Conservation (phyloP, 2,329 filamentous ascomycete genomes). For the Hypoxylon sp. region DNA sequence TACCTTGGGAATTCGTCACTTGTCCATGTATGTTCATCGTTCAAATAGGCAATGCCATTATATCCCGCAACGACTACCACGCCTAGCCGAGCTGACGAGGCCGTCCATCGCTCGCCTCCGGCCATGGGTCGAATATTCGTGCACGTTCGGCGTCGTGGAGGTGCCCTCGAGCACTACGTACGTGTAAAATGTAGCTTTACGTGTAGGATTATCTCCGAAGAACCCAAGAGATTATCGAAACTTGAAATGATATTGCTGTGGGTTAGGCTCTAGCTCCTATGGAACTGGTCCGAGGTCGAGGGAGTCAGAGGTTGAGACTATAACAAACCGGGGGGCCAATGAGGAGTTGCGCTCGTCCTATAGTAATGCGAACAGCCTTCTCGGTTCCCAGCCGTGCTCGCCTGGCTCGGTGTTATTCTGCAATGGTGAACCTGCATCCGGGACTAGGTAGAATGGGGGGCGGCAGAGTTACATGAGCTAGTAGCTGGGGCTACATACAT, state of each 20-base stretch:
- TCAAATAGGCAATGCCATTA: conserved; percentile 30
- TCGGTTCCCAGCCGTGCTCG: conserved; percentile 12
- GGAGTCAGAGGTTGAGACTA: conserved; percentile 4
- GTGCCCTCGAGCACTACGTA: not conserved
- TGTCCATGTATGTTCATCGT: conserved; percentile 23
- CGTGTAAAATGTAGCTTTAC: not conserved
- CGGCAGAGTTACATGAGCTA: conserved; percentile 33
- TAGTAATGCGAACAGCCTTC: conserved; percentile 8
- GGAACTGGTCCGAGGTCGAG: conserved; percentile 1
- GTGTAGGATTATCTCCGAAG: conserved; percentile 11
- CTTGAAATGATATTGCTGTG: conserved; percentile 11
- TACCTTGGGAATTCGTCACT: conserved; percentile 26
- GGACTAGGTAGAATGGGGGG: conserved; percentile 28
- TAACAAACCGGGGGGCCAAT: conserved; percentile 13
- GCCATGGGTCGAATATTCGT: not conserved
- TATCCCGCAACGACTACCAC: conserved; percentile 30
- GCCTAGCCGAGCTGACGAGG: conserved; percentile 28
- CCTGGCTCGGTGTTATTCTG: conserved; percentile 37
- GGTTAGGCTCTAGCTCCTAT: conserved; percentile 5
- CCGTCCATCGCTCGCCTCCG: conserved; percentile 5
- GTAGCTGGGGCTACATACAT: conserved; percentile 20
- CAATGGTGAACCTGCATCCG: conserved; percentile 34
- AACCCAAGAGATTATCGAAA: conserved; percentile 1
- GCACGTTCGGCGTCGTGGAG: not conserved
- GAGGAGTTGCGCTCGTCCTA: conserved; percentile 12